Evolutionary conservation across 2,329 filamentous ascomycete genomes (phyloP).

Genomic region (Aspergillus aculeatinus): DNA sequence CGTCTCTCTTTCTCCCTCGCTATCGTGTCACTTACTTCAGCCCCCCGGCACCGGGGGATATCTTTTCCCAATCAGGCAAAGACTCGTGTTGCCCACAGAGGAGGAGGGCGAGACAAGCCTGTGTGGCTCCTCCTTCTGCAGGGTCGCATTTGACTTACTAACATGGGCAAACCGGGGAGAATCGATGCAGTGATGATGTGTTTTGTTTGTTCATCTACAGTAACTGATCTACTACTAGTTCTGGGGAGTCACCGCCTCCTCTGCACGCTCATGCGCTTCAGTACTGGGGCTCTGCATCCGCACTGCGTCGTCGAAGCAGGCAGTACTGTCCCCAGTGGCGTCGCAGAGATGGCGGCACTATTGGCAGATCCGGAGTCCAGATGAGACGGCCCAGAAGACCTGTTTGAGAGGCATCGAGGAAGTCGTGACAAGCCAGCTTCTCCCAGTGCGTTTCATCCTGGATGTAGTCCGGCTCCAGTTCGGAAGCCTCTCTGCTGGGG

Average conservation of each 20-base stretch:
- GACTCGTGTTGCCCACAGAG: slow-evolving; percentile 13
- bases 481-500: slow-evolving; percentile 58
- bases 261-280: not conserved
- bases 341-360: slow-evolving; percentile 67
- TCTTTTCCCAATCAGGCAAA: slow-evolving; percentile 40
- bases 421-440: slow-evolving; percentile 68
- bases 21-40: not conserved
- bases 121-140: not conserved
- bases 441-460: slow-evolving; percentile 76
- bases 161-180: slow-evolving; percentile 11
- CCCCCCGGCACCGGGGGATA: slow-evolving; percentile 24
- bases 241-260: not conserved
- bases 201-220: not conserved
- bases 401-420: slow-evolving; percentile 77
- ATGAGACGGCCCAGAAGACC: slow-evolving; percentile 71
- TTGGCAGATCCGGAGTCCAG: slow-evolving; percentile 72
- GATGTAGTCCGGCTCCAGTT: slow-evolving; percentile 77
- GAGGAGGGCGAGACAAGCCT: not conserved
- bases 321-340: slow-evolving; percentile 89
- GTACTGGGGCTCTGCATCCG: slow-evolving; percentile 4
- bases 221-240: slow-evolving; percentile 1
- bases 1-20: too few relatives aligned
- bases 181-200: not conserved
- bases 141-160: slow-evolving; percentile 19
- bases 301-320: slow-evolving; percentile 62